These are phyloP conservation scores for Psidium friedrichsthalianum DNA, from an alignment of 345 rosid species.

Conservation along the genomic window DNA sequence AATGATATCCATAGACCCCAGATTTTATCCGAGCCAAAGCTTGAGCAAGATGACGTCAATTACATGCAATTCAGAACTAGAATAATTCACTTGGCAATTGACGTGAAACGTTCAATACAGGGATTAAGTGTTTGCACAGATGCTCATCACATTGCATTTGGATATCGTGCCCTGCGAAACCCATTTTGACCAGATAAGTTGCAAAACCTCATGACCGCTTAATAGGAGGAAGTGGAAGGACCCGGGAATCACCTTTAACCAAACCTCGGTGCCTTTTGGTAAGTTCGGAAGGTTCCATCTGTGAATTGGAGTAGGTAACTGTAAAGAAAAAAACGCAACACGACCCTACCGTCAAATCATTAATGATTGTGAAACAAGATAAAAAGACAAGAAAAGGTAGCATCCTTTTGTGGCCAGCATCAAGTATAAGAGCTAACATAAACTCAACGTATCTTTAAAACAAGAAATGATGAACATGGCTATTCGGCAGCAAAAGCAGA, in stretches of 20 bases:
- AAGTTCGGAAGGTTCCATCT: constrained; percentile 77
- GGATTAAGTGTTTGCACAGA: not conserved
- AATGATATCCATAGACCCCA: not conserved
- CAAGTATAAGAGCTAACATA: not conserved
- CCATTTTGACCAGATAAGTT: not conserved
- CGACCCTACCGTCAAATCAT: not conserved
- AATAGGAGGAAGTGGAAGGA: not conserved
- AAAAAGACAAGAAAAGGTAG: not conserved
- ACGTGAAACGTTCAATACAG: not conserved
- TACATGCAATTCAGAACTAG: not conserved
- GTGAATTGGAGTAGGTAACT: constrained; percentile 86
- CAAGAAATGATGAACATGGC: not conserved
- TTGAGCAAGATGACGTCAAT: not conserved
- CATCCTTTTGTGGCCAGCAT: not conserved
- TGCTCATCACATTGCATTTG: not conserved
- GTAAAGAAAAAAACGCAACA: not conserved
- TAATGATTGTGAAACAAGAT: not conserved
- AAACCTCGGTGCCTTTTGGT: constrained; percentile 63
- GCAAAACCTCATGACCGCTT: not conserved
- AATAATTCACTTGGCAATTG: not conserved
- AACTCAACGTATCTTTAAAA: not conserved
- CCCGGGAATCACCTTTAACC: constrained; percentile 49
- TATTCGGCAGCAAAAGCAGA: not conserved
- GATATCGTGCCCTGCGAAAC: not conserved
- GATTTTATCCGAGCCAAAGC: not conserved